A percentile compares a stretch with the other conserved stretches of the same genome.
phyloP scores from a whole-genome alignment of 805 yeast species.

The Ogataea zsoltii region DNA sequence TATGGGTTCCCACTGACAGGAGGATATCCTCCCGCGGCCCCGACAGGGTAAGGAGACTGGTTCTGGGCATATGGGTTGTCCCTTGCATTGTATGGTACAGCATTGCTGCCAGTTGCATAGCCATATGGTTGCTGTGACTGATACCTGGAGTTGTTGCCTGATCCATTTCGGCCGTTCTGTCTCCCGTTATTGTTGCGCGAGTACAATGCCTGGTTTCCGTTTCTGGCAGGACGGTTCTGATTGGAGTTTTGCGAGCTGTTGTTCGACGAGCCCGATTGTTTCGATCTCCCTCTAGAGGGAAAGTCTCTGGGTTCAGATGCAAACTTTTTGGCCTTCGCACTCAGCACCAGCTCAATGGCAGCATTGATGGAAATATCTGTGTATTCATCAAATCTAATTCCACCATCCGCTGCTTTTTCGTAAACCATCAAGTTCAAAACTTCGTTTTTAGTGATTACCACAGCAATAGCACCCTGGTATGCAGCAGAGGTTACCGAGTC shows the following conservation, averaged over 20 bases:
- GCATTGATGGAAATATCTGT: conserved; percentile 64
- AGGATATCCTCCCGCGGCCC: conserved; percentile 14
- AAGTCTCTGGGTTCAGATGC: conserved; percentile 19
- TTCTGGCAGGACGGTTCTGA: conserved; percentile 8
- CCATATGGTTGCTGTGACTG: conserved; percentile 15
- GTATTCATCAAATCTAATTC: conserved; percentile 82
- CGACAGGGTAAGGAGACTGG: conserved; percentile 14
- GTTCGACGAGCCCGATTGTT: neutral
- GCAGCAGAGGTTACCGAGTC: conserved; percentile 74
- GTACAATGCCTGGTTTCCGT: conserved; percentile 21
- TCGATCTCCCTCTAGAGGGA: conserved; percentile 18
- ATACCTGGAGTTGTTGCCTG: conserved; percentile 6
- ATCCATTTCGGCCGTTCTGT: conserved; percentile 7
- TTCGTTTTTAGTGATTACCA: conserved; percentile 57
- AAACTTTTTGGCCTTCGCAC: conserved; percentile 40
- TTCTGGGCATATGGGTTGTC: conserved; percentile 8
- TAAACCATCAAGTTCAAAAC: conserved; percentile 72
- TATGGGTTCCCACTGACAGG: conserved; percentile 8
- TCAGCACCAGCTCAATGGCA: conserved; percentile 56
- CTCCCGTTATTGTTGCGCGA: conserved; percentile 9
- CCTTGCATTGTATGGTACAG: conserved; percentile 16
- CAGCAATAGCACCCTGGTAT: conserved; percentile 73
- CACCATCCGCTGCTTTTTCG: conserved; percentile 66
- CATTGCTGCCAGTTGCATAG: conserved; percentile 21
- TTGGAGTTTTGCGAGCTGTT: conserved; percentile 7